These are phyloP conservation scores for Cunninghamia lanceolata DNA, from an alignment of 75 land plant species.

Conservation along the genomic window DNA sequence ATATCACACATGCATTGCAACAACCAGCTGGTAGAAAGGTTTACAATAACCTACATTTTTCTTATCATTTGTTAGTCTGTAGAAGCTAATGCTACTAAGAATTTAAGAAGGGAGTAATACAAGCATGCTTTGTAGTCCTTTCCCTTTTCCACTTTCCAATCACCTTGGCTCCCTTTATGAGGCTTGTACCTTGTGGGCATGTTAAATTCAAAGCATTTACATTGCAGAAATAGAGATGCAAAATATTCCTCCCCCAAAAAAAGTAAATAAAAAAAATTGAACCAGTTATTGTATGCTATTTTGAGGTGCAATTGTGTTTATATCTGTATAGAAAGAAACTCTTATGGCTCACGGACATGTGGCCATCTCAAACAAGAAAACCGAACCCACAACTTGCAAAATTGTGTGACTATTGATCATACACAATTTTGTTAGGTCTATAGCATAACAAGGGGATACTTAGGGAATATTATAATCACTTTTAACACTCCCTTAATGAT, in stretches of 20 bases:
- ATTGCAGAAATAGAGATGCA: background rate
- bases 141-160: background rate
- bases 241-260: background rate
- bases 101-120: background rate
- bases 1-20: constrained; percentile 92
- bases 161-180: background rate
- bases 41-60: constrained; percentile 4
- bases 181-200: background rate
- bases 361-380: background rate
- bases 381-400: background rate
- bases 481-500: background rate
- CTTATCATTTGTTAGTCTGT: background rate
- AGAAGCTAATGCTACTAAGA: background rate
- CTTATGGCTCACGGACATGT: background rate
- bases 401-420: background rate
- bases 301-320: background rate
- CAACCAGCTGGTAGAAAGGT: constrained; percentile 98
- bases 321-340: background rate
- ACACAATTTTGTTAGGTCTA: background rate
- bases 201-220: background rate
- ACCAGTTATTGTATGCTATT: background rate
- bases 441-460: background rate
- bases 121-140: background rate
- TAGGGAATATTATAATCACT: background rate
- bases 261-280: background rate